Conservation (phyloP, 768 basidiomycete species). For the Trametes cingulata region DNA sequence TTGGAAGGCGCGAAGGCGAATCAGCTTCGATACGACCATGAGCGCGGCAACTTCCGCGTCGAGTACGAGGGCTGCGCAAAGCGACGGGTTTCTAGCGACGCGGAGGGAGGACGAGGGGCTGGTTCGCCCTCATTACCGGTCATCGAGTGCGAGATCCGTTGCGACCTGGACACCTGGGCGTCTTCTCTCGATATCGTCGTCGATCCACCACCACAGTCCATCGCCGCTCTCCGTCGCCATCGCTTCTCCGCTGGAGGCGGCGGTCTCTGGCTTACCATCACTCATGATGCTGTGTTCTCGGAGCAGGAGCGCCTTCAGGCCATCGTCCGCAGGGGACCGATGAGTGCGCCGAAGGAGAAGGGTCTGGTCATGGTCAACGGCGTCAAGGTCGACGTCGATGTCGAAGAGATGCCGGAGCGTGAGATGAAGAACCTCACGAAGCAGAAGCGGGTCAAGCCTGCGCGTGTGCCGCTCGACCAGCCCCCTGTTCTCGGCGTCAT, state of each 20-base stretch:
- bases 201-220: slow-evolving; percentile 86
- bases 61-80: slow-evolving; percentile 76
- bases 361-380: slow-evolving; percentile 90
- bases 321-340: slow-evolving; percentile 73
- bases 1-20: slow-evolving; percentile 75
- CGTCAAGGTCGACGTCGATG: slow-evolving; percentile 77
- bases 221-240: slow-evolving; percentile 85
- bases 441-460: slow-evolving; percentile 84
- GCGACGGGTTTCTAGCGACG: slow-evolving; percentile 36
- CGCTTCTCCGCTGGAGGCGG: slow-evolving; percentile 84
- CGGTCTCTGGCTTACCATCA: slow-evolving; percentile 91
- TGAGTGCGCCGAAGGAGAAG: slow-evolving; percentile 65
- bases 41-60: slow-evolving; percentile 74
- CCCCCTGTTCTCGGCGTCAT: slow-evolving; percentile 79
- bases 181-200: slow-evolving; percentile 82
- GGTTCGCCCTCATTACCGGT: slow-evolving; percentile 41
- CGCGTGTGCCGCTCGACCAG: slow-evolving; percentile 89
- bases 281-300: slow-evolving; percentile 78
- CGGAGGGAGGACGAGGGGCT: slow-evolving; percentile 14
- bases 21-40: slow-evolving; percentile 83
- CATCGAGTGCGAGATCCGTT: slow-evolving; percentile 88
- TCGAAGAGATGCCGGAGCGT: slow-evolving; percentile 82
- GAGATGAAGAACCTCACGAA: slow-evolving; percentile 84
- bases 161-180: slow-evolving; percentile 90
- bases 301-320: slow-evolving; percentile 74